Evolutionary conservation across 2,329 filamentous ascomycete genomes (phyloP).

Genomic region (Botrytis medusae): DNA sequence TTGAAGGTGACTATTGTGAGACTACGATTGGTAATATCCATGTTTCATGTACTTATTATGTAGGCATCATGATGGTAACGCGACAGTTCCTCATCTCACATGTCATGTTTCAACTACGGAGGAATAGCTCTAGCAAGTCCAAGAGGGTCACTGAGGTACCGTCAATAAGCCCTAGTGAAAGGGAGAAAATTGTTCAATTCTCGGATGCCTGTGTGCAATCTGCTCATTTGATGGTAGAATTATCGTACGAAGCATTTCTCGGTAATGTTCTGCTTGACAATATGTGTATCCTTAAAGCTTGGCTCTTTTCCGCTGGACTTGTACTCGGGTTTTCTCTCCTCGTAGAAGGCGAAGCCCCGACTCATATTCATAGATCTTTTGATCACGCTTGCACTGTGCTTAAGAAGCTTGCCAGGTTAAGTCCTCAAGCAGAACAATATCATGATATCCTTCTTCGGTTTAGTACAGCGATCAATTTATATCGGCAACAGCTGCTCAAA

Average conservation of each 20-base stretch:
- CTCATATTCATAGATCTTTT: not conserved
- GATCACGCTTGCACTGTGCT: constrained; percentile 5
- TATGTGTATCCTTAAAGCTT: constrained; percentile 12
- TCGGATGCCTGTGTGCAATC: constrained; percentile 9
- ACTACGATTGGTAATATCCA: constrained; percentile 11
- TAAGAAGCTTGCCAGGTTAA: not conserved
- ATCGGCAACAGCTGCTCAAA: not conserved
- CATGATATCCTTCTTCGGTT: constrained; percentile 11
- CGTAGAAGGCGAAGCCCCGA: not conserved
- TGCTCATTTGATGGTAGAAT: constrained; percentile 8
- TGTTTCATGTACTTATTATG: constrained; percentile 10
- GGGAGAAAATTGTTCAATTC: not conserved
- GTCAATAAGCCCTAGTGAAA: not conserved
- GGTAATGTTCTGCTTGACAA: constrained; percentile 1
- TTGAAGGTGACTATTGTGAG: not conserved
- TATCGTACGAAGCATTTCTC: constrained; percentile 5
- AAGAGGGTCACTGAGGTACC: not conserved
- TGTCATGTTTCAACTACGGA: constrained; percentile 9
- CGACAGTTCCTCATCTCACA: constrained; percentile 12
- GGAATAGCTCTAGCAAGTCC: constrained; percentile 1
- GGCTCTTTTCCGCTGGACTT: constrained; percentile 7
- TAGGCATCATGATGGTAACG: constrained; percentile 13
- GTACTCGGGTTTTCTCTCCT: constrained; percentile 15
- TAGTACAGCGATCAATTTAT: not conserved
- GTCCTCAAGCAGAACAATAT: constrained; percentile 13